Conservation (phyloP, 208 protist genomes). For the Angomonas deanei region DNA sequence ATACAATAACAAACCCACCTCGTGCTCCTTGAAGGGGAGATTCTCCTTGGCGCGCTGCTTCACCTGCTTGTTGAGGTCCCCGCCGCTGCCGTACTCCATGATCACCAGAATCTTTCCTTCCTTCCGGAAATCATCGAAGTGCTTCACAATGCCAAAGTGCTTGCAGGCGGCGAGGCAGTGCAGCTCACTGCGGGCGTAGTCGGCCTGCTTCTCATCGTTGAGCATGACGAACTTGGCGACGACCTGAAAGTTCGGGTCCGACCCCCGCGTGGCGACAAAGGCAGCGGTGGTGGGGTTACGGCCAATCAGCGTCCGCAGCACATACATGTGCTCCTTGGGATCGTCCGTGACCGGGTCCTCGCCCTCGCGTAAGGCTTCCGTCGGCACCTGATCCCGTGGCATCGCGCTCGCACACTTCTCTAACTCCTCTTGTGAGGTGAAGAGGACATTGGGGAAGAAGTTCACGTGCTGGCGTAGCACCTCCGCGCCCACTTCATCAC, state of each 20-base stretch:
- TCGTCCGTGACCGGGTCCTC: conserved; percentile 60
- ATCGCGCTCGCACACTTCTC: conserved; percentile 43
- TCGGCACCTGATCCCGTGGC: conserved; percentile 24
- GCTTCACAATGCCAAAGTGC: conserved; percentile 88
- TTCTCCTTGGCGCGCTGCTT: conserved; percentile 40
- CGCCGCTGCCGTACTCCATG: conserved; percentile 85
- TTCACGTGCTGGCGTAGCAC: conserved; percentile 75
- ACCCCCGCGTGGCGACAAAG: conserved; percentile 74
- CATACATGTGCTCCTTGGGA: conserved; percentile 79
- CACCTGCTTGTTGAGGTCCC: conserved; percentile 81
- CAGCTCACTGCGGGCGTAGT: conserved; percentile 79
- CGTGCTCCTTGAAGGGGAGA: conserved; percentile 75
- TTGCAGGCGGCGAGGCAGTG: conserved; percentile 81
- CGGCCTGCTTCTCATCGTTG: conserved; percentile 76
- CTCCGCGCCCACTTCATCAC: conserved; percentile 15
- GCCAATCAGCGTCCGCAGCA: conserved; percentile 67
- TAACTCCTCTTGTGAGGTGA: conserved; percentile 60
- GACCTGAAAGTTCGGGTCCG: conserved; percentile 54
- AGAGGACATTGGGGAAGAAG: conserved; percentile 79
- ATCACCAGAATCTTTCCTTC: conserved; percentile 75
- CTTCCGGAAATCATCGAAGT: conserved; percentile 85
- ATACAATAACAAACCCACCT: conserved; percentile 77
- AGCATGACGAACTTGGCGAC: conserved; percentile 86
- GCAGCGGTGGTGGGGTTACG: conserved; percentile 80
- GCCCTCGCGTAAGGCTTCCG: conserved; percentile 45